Conservation (phyloP, 805 yeast genomes). For the Phaffomyces antillensis region DNA sequence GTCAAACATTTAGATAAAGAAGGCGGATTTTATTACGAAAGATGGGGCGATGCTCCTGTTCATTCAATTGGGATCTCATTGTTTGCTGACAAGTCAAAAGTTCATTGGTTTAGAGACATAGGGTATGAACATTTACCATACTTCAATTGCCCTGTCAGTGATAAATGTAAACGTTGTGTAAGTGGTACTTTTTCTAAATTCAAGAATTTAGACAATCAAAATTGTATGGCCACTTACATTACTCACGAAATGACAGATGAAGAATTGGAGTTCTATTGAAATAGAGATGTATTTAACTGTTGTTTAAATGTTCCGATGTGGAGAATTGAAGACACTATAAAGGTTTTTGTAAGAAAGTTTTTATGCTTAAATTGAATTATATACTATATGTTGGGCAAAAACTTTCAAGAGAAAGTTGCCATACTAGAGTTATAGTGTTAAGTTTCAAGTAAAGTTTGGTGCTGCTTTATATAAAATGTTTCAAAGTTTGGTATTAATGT, state of each 20-base stretch:
- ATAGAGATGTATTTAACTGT: neutral
- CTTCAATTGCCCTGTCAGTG: conserved; percentile 62
- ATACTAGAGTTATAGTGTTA: too few relatives aligned
- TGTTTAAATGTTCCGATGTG: neutral
- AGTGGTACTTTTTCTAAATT: conserved; percentile 50
- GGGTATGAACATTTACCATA: conserved; percentile 76
- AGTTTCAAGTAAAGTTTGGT: too few relatives aligned
- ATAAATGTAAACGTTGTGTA: conserved; percentile 43
- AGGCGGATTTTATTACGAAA: conserved; percentile 82
- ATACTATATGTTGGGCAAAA: too few relatives aligned
- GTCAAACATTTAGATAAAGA: conserved; percentile 54
- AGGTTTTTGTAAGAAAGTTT: too few relatives aligned
- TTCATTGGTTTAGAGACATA: conserved; percentile 86
- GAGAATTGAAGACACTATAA: too few relatives aligned
- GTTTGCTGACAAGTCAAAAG: conserved; percentile 57
- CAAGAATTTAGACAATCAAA: conserved; percentile 51
- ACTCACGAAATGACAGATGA: conserved; percentile 32
- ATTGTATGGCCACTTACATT: conserved; percentile 72
- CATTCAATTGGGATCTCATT: conserved; percentile 69
- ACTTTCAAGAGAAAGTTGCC: too few relatives aligned
- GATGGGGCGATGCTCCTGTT: conserved; percentile 95
- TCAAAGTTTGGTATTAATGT: too few relatives aligned
- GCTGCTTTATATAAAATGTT: too few relatives aligned
- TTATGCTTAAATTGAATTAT: too few relatives aligned
- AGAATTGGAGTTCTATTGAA: conserved; percentile 20